A percentile compares a stretch with the other conserved stretches of the same genome.
Evolutionary conservation across 805 yeast genomes (phyloP).

Genomic region (Blastobotrys parvus): DNA sequence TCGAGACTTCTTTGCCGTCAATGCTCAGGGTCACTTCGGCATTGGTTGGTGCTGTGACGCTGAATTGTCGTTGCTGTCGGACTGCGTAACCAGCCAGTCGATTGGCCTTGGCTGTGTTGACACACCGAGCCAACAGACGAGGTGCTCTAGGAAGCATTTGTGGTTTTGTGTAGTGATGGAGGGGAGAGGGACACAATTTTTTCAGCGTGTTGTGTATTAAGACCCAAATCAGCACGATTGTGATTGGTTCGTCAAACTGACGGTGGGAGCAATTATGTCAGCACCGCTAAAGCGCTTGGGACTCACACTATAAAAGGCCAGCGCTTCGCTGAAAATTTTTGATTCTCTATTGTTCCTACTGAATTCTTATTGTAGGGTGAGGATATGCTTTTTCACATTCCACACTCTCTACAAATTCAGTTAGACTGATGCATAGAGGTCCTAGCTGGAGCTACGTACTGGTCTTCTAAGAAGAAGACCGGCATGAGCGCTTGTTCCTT

Average conservation of each 20-base stretch:
- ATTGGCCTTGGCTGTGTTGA: too few relatives aligned
- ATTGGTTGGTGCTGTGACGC: conserved; percentile 27
- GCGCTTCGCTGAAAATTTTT: conserved; percentile 1
- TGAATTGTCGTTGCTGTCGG: conserved; percentile 22
- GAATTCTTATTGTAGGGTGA: conserved; percentile 19
- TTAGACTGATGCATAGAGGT: conserved; percentile 17
- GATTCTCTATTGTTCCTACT: conserved; percentile 16
- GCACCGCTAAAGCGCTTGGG: too few relatives aligned
- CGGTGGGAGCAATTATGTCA: too few relatives aligned
- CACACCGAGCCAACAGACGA: neutral
- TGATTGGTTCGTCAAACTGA: too few relatives aligned
- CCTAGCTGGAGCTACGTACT: conserved; percentile 31
- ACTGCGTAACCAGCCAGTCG: too few relatives aligned
- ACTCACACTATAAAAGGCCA: conserved; percentile 3
- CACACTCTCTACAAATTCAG: conserved; percentile 18
- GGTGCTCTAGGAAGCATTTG: too few relatives aligned
- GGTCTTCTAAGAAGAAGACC: conserved; percentile 3
- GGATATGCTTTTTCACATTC: conserved; percentile 4
- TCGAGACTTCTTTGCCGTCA: conserved; percentile 67
- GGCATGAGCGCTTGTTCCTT: conserved; percentile 31
- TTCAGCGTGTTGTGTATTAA: too few relatives aligned
- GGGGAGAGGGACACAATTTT: too few relatives aligned
- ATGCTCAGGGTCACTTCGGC: conserved; percentile 49
- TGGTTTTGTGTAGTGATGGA: too few relatives aligned
- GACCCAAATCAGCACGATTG: too few relatives aligned